Base-by-base conservation (phyloP, 108 stramenopile species). In the Cyclostephanos invisitatus region DNA sequence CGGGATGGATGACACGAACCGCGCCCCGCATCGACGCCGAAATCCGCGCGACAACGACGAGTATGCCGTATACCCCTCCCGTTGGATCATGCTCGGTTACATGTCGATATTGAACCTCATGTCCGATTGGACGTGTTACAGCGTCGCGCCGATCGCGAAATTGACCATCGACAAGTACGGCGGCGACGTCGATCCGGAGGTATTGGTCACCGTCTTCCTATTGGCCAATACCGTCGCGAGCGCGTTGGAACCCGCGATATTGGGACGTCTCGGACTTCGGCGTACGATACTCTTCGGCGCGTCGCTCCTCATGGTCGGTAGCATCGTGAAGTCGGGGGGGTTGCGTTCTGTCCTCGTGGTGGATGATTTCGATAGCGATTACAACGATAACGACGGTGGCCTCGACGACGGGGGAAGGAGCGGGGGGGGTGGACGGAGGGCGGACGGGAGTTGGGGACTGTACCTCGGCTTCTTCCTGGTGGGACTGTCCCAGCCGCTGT, bases 101-200 rank as follows among this genome's bases (percentile, higher is more conserved):
- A 91, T 96, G 91, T 89, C 88, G 28, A 35, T 89, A 18, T 77
- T 96, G 57, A 93, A 93, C 60, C 84, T 96, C 4, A 77, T 95
- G 32, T 91, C 90, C 17, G 92, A 94, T 61, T 94, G 92, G 92
- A 96, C 91, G 7, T 96, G 94, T 58, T 96, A 91, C 68, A 87
- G 87, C 51, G 91, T 91, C 22, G 94, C 94, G 17, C 91, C 95
- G 25, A 92, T 95, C 60, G 88, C 94, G 1, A 21, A 90, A 4
- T 51, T 95, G 81, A 48, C 85, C 68, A 58, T 79, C 24, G 64
- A 91, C 17, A 90, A 89, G 3, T 95, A 88, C 77, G 75, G 88
- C 66, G 93, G 89, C 12, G 60, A 85, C 25, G 85, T 95, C 54
- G 87, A 95, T 70, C 90, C 94, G 10, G 94, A 95, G 71, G 83